Conservation (phyloP, 2,329 filamentous ascomycete species). For the Aureobasidium uvarum region DNA sequence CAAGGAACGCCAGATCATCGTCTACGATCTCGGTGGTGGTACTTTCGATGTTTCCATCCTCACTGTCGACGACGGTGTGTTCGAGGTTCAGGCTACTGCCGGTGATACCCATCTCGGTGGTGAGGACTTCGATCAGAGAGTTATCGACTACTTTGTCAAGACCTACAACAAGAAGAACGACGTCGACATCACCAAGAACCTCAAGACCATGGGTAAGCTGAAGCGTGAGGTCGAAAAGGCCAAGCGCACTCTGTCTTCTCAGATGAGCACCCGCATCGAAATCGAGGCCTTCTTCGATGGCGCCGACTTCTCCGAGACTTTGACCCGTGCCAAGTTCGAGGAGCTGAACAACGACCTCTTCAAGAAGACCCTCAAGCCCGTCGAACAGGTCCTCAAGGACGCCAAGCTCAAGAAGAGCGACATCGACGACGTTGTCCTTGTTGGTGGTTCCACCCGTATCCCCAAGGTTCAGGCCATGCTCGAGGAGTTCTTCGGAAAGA, state of each 20-base stretch:
- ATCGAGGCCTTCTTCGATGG: conserved; percentile 97
- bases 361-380: conserved; percentile 98
- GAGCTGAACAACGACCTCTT: conserved; percentile 98
- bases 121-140: conserved; percentile 97
- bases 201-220: conserved; percentile 98
- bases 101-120: conserved; percentile 97
- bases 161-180: conserved; percentile 97
- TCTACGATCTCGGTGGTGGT: conserved; percentile 92
- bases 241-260: conserved; percentile 77
- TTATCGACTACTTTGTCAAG: conserved; percentile 97
- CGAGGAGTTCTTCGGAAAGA: conserved; percentile 97
- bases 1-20: conserved; percentile 82
- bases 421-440: conserved; percentile 93
- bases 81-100: conserved; percentile 90
- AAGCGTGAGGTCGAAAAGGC: conserved; percentile 99
- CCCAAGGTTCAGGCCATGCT: conserved; percentile 94
- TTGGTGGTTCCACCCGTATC: conserved; percentile 98
- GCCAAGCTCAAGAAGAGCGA: conserved; percentile 96
- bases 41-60: conserved; percentile 93
- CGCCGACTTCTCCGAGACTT: conserved; percentile 96
- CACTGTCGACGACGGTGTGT: conserved; percentile 69
- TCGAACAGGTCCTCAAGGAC: conserved; percentile 98
- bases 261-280: conserved; percentile 57
- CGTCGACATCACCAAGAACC: conserved; percentile 89
- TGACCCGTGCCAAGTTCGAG: conserved; percentile 98